Base-by-base conservation (phyloP, 179 eudicot genomes). In the Drosera spatulata region DNA sequence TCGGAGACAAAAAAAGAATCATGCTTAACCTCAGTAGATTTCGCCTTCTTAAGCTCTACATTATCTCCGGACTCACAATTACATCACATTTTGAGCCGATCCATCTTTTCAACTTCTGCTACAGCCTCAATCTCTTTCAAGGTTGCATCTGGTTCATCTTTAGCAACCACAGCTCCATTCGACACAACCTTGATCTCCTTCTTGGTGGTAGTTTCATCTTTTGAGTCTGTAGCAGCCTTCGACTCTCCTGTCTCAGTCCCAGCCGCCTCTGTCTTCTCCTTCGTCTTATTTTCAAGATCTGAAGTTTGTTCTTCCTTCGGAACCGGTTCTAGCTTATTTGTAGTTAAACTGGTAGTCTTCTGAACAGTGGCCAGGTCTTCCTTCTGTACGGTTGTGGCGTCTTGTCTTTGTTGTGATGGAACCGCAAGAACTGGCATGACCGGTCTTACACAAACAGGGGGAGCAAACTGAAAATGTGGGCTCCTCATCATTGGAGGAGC, bases 341-440 rank as follows among this genome's bases (percentile, higher is more conserved):
- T 22, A 22, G 33, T 22, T 22, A 22, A 22, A 22, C 33, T 22
- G 33, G 33, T 22, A 43, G 5, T 43, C 45, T 43, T 7, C 45
- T 43, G 45, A 7, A 43, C 45, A 43, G 45, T 43, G 45, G 45
- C 6, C 8, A 7, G 8, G 45, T 43, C 45, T 43, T 43, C 45
- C 8, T 43, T 43, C 6, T 43, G 45, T 4, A 43, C 2, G n/a
- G 54, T 39, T n/a, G 65, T 14, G 0, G 37, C 53, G 33, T 55
- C 49, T 53, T 58, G 69, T 49, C 52, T 74, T 12, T 45, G 46
- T 50, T 40, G 45, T 0, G 74, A 65, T 33, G 60, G 74, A 41
- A 82, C 70, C 37, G 83, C 77, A 74, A 52, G 75, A 55, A 65
- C 78, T 4, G 78, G 78, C 44, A 69, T 37, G 10, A 69, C 68